phyloP scores from a whole-genome alignment of 2,329 filamentous ascomycete genomes.

The Penicillium sp. region DNA sequence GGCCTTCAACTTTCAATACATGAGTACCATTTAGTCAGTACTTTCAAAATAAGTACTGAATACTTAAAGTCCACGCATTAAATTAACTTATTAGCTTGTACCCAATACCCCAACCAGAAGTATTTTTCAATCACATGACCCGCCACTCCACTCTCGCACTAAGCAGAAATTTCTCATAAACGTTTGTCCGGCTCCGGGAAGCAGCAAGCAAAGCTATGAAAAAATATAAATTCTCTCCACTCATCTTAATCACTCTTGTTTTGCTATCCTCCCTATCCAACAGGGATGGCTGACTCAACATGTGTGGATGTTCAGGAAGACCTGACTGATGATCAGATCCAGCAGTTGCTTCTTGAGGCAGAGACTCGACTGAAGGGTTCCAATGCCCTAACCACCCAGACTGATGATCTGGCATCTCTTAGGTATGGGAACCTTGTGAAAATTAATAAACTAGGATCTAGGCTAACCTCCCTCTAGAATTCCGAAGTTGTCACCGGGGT shows the following conservation, averaged over 20 bases:
- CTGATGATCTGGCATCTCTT: conserved; percentile 17
- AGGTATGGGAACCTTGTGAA: not conserved
- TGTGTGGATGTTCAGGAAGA: conserved; percentile 38
- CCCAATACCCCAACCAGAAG: accelerated
- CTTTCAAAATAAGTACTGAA: accelerated
- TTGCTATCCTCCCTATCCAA: conserved; percentile 9
- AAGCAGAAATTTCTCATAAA: conserved; percentile 14
- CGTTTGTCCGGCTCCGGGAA: conserved; percentile 24
- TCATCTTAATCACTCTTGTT: conserved; percentile 3
- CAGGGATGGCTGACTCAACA: conserved; percentile 23
- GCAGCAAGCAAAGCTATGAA: conserved; percentile 23
- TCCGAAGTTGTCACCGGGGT: conserved; percentile 51
- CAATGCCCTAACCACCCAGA: conserved; percentile 21
- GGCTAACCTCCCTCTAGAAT: conserved; percentile 38
- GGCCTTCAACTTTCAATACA: not conserved
- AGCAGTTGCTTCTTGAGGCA: conserved; percentile 63
- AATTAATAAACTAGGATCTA: not conserved
- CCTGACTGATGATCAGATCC: conserved; percentile 63
- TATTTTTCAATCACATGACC: not conserved
- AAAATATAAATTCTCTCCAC: conserved; percentile 19
- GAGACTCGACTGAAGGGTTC: conserved; percentile 54
- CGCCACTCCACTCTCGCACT: not conserved
- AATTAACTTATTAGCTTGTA: not conserved
- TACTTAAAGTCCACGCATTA: not conserved
- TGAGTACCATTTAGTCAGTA: not conserved